Percentiles rank a stretch among this genome's conserved stretches.
Conservation (phyloP, 305 asterid genomes). For the Plantago coronopus region DNA sequence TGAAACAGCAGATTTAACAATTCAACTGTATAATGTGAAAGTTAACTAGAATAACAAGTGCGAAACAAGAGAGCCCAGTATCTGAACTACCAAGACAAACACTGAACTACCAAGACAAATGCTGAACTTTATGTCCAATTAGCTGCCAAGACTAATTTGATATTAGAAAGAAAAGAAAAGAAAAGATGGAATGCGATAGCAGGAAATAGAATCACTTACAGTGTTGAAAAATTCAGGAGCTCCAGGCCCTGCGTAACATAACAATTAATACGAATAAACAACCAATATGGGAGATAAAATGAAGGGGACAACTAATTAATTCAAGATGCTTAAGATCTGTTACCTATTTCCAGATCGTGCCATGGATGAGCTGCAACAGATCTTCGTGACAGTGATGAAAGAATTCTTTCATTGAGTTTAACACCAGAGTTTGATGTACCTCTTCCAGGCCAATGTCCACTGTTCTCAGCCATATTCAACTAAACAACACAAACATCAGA, state of each 20-base stretch:
- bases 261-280: conserved; percentile 15
- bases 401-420: conserved; percentile 71
- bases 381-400: conserved; percentile 68
- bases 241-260: conserved; percentile 69
- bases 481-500: neutral
- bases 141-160: neutral
- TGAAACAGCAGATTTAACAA: neutral
- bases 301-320: too few relatives aligned
- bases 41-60: neutral
- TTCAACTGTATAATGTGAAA: neutral
- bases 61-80: neutral
- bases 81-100: conserved; percentile 5
- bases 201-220: conserved; percentile 44
- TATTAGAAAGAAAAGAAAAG: neutral
- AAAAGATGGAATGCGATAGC: neutral
- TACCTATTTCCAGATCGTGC: conserved; percentile 90
- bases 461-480: conserved; percentile 5
- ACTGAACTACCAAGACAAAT: neutral
- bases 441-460: neutral
- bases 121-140: conserved; percentile 6
- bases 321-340: neutral
- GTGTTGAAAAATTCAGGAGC: conserved; percentile 81
- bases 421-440: conserved; percentile 18
- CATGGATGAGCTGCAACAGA: conserved; percentile 92
- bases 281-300: neutral